Base-by-base conservation (phyloP, 78 protist genomes). In the Isochrysis galbana region DNA sequence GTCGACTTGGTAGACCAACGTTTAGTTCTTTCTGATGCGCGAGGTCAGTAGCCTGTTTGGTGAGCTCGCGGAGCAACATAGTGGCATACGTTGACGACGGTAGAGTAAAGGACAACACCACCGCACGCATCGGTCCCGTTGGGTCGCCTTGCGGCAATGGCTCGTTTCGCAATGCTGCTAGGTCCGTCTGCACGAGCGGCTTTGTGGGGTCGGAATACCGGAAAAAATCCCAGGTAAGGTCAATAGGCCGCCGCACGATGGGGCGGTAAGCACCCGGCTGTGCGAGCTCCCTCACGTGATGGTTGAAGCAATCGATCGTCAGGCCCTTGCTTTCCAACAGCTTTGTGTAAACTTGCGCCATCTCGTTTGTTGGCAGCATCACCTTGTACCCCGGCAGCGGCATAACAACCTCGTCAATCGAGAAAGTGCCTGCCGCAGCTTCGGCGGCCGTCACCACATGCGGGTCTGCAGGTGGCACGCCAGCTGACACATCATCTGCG, bases 81-180 rank as follows among this genome's bases (percentile, higher is more conserved):
- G 98, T 97, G 45, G 98, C 98, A 83, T 97, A 97, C 39, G 94
- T 38, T 34, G 94, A 83, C 38, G 95, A n/a, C 45, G 93, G 95
- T 44, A 97, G 91, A 44, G 93, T 92, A 86, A 97, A 96, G 26
- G 72, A 77, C 44, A 97, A 25, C 29, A 51, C 42, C 22, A 96
- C 91, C 5, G 97, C 97, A 38, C 21, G 14, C n/a, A 25, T 25
- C 39, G 36, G 23, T 38, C 39, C 80, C 25, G 1, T 78, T 5
- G 41, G 26, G 21, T 23, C 51, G 48, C 42, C 46, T 10, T 10
- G 48, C 48, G 46, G 38, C 38, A 1, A 42, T 11, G 82, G 91
- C 51, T 5, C 70, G 88, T 51, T 32, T 19, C 61, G 44, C 51
- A 70, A 21, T 29, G 1, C 26, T 22, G 36, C 61, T 5, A 90